Conservation (phyloP, 2,329 filamentous ascomycete genomes). For the Amylocarpus encephaloides region DNA sequence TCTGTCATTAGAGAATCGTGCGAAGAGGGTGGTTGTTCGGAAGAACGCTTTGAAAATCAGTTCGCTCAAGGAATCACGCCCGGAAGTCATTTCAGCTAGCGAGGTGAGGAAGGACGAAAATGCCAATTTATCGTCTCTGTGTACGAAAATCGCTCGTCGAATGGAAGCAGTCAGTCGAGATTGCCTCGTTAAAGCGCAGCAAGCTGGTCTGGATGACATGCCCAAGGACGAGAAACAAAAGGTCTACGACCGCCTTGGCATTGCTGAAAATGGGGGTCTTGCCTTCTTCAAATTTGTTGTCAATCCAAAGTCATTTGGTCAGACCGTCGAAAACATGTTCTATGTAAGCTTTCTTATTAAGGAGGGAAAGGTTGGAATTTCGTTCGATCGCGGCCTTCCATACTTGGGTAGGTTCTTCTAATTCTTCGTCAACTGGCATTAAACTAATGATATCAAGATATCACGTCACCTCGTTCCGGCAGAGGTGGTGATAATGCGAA, state of each 20-base stretch:
- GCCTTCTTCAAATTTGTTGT: constrained; percentile 81
- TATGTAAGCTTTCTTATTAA: constrained; percentile 92
- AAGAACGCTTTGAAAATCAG: constrained; percentile 61
- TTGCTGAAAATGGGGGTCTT: constrained; percentile 65
- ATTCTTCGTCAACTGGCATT: constrained; percentile 2
- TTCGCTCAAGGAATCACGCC: constrained; percentile 63
- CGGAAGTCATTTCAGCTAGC: constrained; percentile 67
- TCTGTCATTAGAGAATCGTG: constrained; percentile 80
- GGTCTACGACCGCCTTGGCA: constrained; percentile 58
- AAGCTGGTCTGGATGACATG: constrained; percentile 40
- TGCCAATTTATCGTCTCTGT: constrained; percentile 72
- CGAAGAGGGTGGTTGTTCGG: constrained; percentile 63
- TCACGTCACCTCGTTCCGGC: constrained; percentile 35
- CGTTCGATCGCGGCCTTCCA: constrained; percentile 66
- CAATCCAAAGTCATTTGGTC: constrained; percentile 84
- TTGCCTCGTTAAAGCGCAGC: constrained; percentile 41
- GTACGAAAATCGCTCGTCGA: constrained; percentile 63
- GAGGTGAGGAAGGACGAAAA: constrained; percentile 71
- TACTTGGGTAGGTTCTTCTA: constrained; percentile 60
- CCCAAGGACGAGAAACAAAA: constrained; percentile 39
- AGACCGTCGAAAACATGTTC: constrained; percentile 95
- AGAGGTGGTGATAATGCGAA: constrained; percentile 38
- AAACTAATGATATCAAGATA: constrained; percentile 39
- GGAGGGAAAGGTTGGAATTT: constrained; percentile 73
- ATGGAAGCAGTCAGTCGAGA: constrained; percentile 46